Conservation (phyloP, 176 grass and related monocot species). For the Urochloa ruziziensis region DNA sequence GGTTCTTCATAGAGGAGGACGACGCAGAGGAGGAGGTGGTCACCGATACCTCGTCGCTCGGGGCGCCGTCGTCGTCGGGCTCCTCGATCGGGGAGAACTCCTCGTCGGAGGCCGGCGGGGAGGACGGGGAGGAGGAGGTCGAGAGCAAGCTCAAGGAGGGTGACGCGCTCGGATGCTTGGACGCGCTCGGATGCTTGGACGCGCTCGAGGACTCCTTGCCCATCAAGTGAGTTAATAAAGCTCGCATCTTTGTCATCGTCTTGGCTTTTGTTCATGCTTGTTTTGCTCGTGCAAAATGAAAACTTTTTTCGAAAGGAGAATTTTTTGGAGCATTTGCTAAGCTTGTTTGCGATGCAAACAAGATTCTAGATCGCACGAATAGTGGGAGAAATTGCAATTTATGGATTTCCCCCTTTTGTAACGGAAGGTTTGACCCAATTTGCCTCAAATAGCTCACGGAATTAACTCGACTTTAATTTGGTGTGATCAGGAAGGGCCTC, state of each 20-base stretch:
- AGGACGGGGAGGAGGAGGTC: slow-evolving; percentile 37
- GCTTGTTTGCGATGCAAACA: not conserved
- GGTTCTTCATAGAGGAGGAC: slow-evolving; percentile 58
- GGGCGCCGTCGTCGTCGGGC: slow-evolving; percentile 40
- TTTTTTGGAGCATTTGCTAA: not conserved
- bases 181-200: slow-evolving; percentile 44
- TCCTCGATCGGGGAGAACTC: slow-evolving; percentile 61
- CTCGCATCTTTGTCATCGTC: not conserved
- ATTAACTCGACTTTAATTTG: not conserved
- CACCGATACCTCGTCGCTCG: slow-evolving; percentile 42
- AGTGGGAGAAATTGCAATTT: not conserved
- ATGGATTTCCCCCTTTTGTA: not conserved
- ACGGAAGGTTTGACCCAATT: not conserved
- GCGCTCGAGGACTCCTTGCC: slow-evolving; percentile 60
- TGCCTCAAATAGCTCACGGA: not conserved
- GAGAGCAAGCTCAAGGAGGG: slow-evolving; percentile 49
- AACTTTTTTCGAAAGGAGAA: not conserved
- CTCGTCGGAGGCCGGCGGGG: slow-evolving; percentile 34
- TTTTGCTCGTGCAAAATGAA: not conserved
- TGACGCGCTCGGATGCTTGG: slow-evolving; percentile 30
- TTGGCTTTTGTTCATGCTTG: not conserved
- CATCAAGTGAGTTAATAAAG: slow-evolving; percentile 51
- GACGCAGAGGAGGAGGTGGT: slow-evolving; percentile 32
- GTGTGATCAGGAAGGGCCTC: slow-evolving; percentile 50
- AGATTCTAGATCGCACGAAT: not conserved